Evolutionary conservation across 306 rosid genomes (phyloP), one percentile per base, ranked within the genome.

Genomic region (Malus fusca): DNA sequence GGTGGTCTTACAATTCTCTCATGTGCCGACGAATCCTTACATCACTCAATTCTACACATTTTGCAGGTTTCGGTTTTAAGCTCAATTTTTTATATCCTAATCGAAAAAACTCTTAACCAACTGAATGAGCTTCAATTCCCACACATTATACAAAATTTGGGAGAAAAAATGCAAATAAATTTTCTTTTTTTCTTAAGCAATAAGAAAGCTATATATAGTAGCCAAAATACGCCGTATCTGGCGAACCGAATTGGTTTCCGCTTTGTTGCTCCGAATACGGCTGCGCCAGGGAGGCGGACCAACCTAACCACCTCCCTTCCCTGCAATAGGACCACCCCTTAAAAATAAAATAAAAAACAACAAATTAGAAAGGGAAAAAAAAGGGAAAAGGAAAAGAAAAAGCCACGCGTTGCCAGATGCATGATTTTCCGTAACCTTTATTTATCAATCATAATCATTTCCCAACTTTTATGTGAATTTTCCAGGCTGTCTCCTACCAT

Each of bases 401-500:
- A 1, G 53, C 19, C 19, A 14, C 53, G 23, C 67, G 23, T 17
- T 18, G 44, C 68, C 44, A 56, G 14, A 62, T 68, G 33, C 72
- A 43, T 68, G 72, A 68, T 42, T 68, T 44, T 68, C 58, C 35
- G 58, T 1, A 26, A 14, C 14, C 21, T 17, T 43, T 43, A 21
- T 21, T 69, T 48, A 30, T 28, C 67, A 28, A 15, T 25, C 67
- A 62, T 40, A 62, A 62, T 63, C 68, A 30, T 30, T 17, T 61
- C 35, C 66, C 1, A 3, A 28, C 30, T 15, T 30, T 18, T 17
- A 4, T 13, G 52, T 46, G 21, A 6, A 28, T 26, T 14, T 62
- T 55, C 83, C 83, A 79, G 83, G 7, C 83, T 80, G 83, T 74
- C 76, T 17, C 64, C 40, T 4, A n/a, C 25, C 40, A 63, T 63